Conservation (phyloP, 2,329 filamentous ascomycete genomes). For the Blumeria graminis region DNA sequence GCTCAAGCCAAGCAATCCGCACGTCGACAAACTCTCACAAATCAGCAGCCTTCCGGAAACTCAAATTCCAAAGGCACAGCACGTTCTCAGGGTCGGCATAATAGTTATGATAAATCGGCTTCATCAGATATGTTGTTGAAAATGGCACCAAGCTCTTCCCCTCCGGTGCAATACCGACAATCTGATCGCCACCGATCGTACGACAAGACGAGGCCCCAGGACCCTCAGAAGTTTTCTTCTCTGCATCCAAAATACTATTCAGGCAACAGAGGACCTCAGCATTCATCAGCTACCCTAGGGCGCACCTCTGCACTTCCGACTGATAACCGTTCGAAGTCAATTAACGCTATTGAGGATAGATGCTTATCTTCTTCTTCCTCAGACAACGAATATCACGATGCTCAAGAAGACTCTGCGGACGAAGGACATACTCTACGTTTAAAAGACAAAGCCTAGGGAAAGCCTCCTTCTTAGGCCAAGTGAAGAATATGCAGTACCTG, state of each 20-base stretch:
- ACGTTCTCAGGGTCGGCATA: no score
- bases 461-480: background rate
- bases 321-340: background rate
- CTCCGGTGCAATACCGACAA: no score
- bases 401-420: background rate
- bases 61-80: no score
- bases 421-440: background rate
- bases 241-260: background rate
- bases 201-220: no score
- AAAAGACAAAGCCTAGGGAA: background rate
- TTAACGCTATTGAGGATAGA: background rate
- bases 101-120: no score
- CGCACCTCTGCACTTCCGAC: background rate
- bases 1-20: background rate
- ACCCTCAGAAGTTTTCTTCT: no score
- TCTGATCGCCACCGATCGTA: no score
- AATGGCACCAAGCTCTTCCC: no score
- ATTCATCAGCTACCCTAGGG: background rate
- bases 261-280: background rate
- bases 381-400: background rate
- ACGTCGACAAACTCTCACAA: background rate
- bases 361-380: background rate
- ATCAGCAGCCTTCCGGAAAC: background rate
- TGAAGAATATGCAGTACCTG: background rate
- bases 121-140: no score